phyloP scores from a whole-genome alignment of 106 monocot species.

The Cymbidium sinense region DNA sequence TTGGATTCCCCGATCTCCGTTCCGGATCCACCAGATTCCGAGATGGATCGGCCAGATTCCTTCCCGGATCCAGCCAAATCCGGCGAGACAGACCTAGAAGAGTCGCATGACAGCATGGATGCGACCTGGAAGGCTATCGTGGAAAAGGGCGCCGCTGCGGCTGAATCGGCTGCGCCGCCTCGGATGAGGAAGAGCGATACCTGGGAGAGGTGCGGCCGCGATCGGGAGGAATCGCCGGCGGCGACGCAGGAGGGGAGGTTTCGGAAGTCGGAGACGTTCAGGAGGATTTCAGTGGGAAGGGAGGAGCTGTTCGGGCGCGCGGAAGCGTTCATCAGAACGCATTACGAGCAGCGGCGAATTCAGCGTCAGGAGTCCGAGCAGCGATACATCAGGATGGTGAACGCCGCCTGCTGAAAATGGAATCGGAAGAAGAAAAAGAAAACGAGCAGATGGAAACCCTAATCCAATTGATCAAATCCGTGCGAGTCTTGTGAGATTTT shows the following conservation, averaged over 20 bases:
- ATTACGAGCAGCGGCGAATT: conserved; percentile 15
- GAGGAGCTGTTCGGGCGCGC: conserved; percentile 4
- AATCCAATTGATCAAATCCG: not conserved
- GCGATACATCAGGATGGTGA: conserved; percentile 9
- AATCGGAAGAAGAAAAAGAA: not conserved
- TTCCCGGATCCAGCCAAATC: not conserved
- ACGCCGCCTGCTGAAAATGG: conserved; percentile 4
- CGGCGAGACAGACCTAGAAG: not conserved
- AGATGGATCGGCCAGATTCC: no score
- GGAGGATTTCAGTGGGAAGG: conserved; percentile 3
- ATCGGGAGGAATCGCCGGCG: conserved; percentile 3
- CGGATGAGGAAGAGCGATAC: conserved; percentile 23
- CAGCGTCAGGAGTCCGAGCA: conserved; percentile 16
- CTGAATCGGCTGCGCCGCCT: not conserved
- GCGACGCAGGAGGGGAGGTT: not conserved
- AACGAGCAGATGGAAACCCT: not conserved
- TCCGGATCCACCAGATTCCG: not conserved
- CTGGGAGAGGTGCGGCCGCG: conserved; percentile 12
- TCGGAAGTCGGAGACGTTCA: conserved; percentile 19
- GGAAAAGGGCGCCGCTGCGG: conserved; percentile 1
- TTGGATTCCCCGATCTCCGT: no score
- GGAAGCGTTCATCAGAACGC: conserved; percentile 19
- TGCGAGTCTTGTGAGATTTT: not conserved
- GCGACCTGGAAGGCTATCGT: conserved; percentile 10
- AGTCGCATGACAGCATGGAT: conserved; percentile 25